Percentiles rank a stretch among this genome's conserved stretches.
Conservation (phyloP, 306 rosid genomes). For the Medicago truncatula region DNA sequence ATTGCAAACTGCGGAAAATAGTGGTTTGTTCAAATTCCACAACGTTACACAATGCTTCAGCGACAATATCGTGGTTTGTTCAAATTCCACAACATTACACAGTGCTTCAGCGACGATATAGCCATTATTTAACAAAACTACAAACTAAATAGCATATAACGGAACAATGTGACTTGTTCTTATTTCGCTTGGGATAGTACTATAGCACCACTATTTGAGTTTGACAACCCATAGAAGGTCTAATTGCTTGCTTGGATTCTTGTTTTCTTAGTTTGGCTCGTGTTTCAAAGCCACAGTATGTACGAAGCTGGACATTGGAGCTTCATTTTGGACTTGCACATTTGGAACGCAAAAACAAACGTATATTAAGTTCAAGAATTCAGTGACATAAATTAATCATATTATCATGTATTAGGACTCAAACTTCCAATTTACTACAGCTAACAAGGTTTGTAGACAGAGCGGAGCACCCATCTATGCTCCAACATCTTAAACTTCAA, state of each 20-base stretch:
- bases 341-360: too few relatives aligned
- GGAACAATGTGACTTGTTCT: neutral
- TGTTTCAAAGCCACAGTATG: too few relatives aligned
- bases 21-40: neutral
- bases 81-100: neutral
- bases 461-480: neutral
- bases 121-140: neutral
- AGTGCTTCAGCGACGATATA: neutral
- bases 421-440: neutral
- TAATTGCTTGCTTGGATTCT: too few relatives aligned
- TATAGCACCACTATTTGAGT: neutral
- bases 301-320: too few relatives aligned
- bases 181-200: neutral
- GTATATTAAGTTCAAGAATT: neutral
- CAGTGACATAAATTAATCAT: neutral
- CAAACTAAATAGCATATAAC: neutral
- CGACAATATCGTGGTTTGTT: neutral
- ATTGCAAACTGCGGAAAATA: neutral
- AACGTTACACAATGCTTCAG: neutral
- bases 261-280: too few relatives aligned
- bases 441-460: slow-evolving; percentile 6
- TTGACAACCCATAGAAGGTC: too few relatives aligned
- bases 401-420: neutral
- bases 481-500: slow-evolving; percentile 19
- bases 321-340: too few relatives aligned